Percentiles rank a stretch among this genome's conserved stretches.
Conservation (phyloP, 371 early-diverging fungal genomes). For the Amoeboaphelidium occidentale region DNA sequence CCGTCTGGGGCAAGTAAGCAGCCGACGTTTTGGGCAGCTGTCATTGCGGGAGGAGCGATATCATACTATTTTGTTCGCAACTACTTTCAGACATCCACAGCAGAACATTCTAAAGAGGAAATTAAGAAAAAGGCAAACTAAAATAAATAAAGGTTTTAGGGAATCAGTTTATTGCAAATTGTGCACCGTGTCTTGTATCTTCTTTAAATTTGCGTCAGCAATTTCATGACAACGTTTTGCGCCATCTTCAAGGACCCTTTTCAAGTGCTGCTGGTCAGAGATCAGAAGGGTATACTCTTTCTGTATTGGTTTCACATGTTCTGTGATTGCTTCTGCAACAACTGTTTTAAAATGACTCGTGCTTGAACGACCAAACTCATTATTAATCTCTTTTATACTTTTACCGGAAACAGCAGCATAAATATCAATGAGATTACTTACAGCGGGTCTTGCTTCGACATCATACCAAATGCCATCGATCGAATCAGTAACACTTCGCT, state of each 20-base stretch:
- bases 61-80: no score
- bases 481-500: slow-evolving; percentile 46
- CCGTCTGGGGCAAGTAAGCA: no score
- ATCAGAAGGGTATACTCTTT: slow-evolving; percentile 24
- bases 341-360: slow-evolving; percentile 39
- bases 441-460: slow-evolving; percentile 42
- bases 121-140: no score
- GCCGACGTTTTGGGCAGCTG: no score
- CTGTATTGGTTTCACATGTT: slow-evolving; percentile 34
- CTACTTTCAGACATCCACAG: no score
- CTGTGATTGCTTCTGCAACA: slow-evolving; percentile 36
- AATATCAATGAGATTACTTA: slow-evolving; percentile 35
- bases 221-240: slow-evolving; percentile 13
- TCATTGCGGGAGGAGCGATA: no score
- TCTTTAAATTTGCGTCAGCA: slow-evolving; percentile 10
- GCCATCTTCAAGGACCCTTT: slow-evolving; percentile 29
- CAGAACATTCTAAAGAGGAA: no score
- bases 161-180: no score
- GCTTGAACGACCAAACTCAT: slow-evolving; percentile 8
- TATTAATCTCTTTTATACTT: slow-evolving; percentile 12
- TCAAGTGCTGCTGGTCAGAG: slow-evolving; percentile 31
- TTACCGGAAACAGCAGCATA: slow-evolving; percentile 20
- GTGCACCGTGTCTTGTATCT: slow-evolving; percentile 8
- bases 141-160: no score
- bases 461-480: slow-evolving; percentile 40